Evolutionary conservation across 345 rosid species (phyloP), one percentile per base, ranked within the genome.

Genomic region (Euphorbia pulcherrima): DNA sequence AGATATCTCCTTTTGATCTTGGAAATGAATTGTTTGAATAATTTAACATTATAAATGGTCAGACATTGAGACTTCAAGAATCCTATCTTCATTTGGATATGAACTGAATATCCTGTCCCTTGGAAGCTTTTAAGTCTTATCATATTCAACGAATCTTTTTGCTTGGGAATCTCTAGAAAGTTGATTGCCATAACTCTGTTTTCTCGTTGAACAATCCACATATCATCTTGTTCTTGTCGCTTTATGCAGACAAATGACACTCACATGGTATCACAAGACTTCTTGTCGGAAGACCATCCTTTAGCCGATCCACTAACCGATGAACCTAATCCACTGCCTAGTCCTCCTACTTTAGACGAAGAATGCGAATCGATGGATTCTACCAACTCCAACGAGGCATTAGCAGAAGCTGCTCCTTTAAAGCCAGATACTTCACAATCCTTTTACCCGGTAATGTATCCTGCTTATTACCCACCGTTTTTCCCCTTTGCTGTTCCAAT

Each of bases 291-390:
- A 46, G 79, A 78, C 62, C 78, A 75, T 65, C 65, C 71, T 10
- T 78, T 72, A 35, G 75, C 63, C 52, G 92, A 87, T 68, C 60
- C 81, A 6, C 83, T 75, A 71, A 81, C 76, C 79, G 82, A 72
- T 27, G 78, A 76, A 64, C 73, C 72, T 35, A 78, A 74, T 66
- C 70, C 72, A 26, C 69, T 83, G 73, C 87, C 81, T 20, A 76
- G 74, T 52, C 83, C 80, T 30, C 87, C 87, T 73, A 76, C 84
- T 20, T 70, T 89, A 77, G 96, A 89, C 28, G 95, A 88, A 77
- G 96, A 88, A 83, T 87, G 89, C 54, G 96, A 91, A 75, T 91
- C 99, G 23, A 94, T 94, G 99, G 95, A 94, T 73, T 91, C 99
- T 27, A 82, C 90, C 72, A 86, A 86, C 84, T 88, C 97, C 12